Conservation (phyloP, 148 eudicot species). For the Diospyros lotus region DNA sequence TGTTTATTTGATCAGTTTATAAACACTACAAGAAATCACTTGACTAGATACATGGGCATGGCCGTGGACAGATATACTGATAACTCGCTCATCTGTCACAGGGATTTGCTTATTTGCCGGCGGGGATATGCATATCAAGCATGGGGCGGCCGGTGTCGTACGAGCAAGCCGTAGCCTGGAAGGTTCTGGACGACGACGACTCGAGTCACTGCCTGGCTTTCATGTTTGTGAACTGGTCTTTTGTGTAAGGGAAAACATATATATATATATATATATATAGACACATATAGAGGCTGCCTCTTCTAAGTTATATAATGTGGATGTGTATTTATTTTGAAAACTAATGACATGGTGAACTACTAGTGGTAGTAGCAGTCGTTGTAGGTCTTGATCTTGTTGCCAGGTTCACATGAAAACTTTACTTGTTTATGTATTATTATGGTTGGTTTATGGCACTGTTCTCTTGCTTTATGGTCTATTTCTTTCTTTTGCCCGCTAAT, state of each 20-base stretch:
- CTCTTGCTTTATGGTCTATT: no score
- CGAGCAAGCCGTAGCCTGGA: conserved; percentile 58
- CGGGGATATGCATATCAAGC: conserved; percentile 50
- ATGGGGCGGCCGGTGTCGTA: conserved; percentile 57
- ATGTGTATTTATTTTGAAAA: no score
- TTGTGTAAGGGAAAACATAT: conserved; percentile 27
- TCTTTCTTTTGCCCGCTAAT: no score
- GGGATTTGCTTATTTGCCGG: conserved; percentile 56
- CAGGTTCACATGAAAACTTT: no score
- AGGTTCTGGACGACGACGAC: conserved; percentile 47
- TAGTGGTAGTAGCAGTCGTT: no score
- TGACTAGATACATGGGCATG: neutral
- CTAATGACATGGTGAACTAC: no score
- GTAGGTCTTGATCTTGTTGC: no score
- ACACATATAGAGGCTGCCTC: no score
- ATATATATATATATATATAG: no score
- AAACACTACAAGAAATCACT: neutral
- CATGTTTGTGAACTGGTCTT: conserved; percentile 63
- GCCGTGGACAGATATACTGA: neutral
- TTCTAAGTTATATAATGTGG: no score
- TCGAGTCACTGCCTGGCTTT: conserved; percentile 53
- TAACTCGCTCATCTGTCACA: conserved; percentile 3
- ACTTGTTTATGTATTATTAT: no score
- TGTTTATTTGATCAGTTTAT: neutral
- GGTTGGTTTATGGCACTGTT: no score